Evolutionary conservation across 108 stramenopile genomes (phyloP).

Genomic region (Cyclotella baltica): DNA sequence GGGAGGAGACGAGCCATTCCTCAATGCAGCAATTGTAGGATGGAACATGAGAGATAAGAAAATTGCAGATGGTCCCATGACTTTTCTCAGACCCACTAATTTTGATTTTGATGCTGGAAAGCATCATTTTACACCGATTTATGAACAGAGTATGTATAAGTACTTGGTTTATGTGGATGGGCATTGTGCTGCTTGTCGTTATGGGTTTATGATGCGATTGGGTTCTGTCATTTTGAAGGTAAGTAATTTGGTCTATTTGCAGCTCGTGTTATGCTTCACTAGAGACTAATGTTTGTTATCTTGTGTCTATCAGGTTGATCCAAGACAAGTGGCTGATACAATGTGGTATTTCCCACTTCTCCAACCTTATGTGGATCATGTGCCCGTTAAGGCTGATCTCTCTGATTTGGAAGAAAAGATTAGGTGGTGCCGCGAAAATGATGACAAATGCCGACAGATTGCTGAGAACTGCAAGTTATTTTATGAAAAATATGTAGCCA

Average conservation of each 20-base stretch:
- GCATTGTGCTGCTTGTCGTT: slow-evolving; percentile 99
- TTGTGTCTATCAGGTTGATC: slow-evolving; percentile 62
- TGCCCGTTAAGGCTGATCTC: slow-evolving; percentile 95
- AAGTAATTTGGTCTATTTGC: slow-evolving; percentile 7
- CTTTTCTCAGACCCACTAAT: slow-evolving; percentile 78
- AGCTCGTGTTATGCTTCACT: not conserved
- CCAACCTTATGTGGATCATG: slow-evolving; percentile 95
- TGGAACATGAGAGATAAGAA: slow-evolving; percentile 99
- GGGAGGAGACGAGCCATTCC: slow-evolving; percentile 86
- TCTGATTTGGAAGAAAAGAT: slow-evolving; percentile 97
- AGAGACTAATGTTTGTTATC: not conserved
- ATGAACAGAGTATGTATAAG: slow-evolving; percentile 97
- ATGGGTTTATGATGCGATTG: slow-evolving; percentile 99
- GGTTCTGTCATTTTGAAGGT: slow-evolving; percentile 97
- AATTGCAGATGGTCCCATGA: slow-evolving; percentile 87
- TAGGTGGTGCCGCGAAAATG: slow-evolving; percentile 95
- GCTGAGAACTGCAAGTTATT: slow-evolving; percentile 80
- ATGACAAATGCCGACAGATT: slow-evolving; percentile 94
- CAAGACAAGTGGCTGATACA: slow-evolving; percentile 92
- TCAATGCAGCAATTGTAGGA: slow-evolving; percentile 97
- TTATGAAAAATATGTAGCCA: slow-evolving; percentile 86
- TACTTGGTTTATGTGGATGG: slow-evolving; percentile 99
- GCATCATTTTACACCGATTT: slow-evolving; percentile 97
- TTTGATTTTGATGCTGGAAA: slow-evolving; percentile 92
- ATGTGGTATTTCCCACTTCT: slow-evolving; percentile 99